These are phyloP conservation scores for Saturnispora galanensis DNA, from an alignment of 805 yeast genomes.

Conservation along the genomic window DNA sequence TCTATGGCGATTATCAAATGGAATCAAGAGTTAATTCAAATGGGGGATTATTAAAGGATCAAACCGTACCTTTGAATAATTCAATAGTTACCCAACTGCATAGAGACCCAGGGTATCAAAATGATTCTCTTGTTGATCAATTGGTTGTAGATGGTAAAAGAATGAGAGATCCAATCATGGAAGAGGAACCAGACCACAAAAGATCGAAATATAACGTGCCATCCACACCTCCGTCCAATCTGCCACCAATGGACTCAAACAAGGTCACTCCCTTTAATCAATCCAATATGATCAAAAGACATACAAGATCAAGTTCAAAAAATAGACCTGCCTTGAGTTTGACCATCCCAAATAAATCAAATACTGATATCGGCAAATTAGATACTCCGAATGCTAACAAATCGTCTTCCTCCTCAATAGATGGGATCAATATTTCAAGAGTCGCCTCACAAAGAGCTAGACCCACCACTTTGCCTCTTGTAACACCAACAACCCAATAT, in stretches of 20 bases:
- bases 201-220: not conserved
- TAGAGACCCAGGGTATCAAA: not conserved
- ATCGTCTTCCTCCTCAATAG: no score
- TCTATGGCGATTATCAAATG: constrained; percentile 48
- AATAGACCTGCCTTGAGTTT: constrained; percentile 51
- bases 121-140: not conserved
- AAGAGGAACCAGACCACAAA: not conserved
- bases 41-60: not conserved
- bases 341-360: constrained; percentile 40
- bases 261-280: constrained; percentile 4
- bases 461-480: not conserved
- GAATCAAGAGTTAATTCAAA: constrained; percentile 11
- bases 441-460: no score
- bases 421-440: no score
- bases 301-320: constrained; percentile 5
- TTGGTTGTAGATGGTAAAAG: not conserved
- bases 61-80: not conserved
- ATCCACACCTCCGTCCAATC: not conserved
- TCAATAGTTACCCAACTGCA: constrained; percentile 7
- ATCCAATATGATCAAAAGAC: not conserved
- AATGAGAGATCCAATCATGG: not conserved
- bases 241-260: not conserved
- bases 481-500: constrained; percentile 15
- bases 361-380: constrained; percentile 6
- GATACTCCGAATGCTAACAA: not conserved